phyloP scores from a whole-genome alignment of 371 early-diverging fungal genomes.

The Mortierella sp. region DNA sequence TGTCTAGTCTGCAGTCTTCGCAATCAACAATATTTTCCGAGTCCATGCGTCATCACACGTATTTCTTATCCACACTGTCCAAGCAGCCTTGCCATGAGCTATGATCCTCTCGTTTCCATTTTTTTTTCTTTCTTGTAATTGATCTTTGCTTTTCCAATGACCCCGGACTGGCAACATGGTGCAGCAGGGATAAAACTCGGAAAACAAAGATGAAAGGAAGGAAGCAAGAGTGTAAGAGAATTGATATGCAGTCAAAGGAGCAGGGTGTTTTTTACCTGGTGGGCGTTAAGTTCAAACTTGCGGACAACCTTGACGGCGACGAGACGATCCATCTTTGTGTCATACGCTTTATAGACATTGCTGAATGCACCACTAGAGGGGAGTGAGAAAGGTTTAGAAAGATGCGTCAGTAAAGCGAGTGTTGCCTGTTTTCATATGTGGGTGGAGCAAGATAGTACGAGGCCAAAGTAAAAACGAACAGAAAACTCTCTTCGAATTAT shows the following conservation, averaged over 20 bases:
- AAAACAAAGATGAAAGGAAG: background rate
- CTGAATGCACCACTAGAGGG: constrained; percentile 85
- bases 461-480: no score
- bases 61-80: background rate
- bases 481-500: background rate
- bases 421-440: background rate
- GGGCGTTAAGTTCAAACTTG: constrained; percentile 69
- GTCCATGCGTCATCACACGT: background rate
- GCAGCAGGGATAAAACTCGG: background rate
- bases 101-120: background rate
- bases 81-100: background rate
- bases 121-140: background rate
- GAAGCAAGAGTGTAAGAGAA: background rate
- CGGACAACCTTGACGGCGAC: constrained; percentile 90
- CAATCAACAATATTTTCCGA: background rate
- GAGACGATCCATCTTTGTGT: constrained; percentile 65
- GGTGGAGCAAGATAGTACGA: no score
- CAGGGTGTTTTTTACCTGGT: constrained; percentile 61
- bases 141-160: background rate
- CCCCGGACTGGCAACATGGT: constrained; percentile 3
- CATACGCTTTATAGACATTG: constrained; percentile 81
- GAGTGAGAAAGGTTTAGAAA: background rate
- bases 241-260: background rate
- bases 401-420: constrained; percentile 13
- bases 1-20: background rate